phyloP scores from a whole-genome alignment of 345 rosid species.

The Raphanus raphanistrum region DNA sequence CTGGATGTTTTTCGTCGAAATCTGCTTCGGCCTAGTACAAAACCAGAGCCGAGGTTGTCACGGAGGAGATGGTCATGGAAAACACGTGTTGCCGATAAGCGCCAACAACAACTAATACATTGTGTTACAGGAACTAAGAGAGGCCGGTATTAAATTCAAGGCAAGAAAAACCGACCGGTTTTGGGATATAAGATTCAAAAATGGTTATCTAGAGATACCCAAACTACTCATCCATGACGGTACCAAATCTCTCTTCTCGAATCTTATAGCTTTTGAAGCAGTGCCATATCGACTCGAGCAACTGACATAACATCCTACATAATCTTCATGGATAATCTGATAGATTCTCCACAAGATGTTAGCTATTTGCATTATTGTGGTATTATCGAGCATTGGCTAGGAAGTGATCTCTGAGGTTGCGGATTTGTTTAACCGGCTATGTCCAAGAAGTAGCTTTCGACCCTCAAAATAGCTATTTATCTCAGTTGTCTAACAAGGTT shows the following conservation, averaged over 20 bases:
- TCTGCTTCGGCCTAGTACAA: neutral
- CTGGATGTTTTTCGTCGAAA: conserved; percentile 3
- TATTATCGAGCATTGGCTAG: conserved; percentile 89
- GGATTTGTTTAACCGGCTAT: conserved; percentile 69
- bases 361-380: conserved; percentile 71
- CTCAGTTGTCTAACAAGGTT: conserved; percentile 57
- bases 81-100: conserved; percentile 63
- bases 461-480: conserved; percentile 60
- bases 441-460: conserved; percentile 85
- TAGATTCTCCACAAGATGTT: conserved; percentile 70
- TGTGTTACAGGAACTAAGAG: conserved; percentile 71
- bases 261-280: conserved; percentile 82
- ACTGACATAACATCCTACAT: conserved; percentile 76
- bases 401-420: conserved; percentile 79
- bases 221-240: conserved; percentile 83
- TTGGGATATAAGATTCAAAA: conserved; percentile 74
- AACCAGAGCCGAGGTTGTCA: conserved; percentile 38
- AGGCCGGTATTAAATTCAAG: conserved; percentile 71
- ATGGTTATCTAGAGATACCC: conserved; percentile 72
- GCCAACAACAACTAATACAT: conserved; percentile 73
- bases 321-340: conserved; percentile 85
- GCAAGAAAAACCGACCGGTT: conserved; percentile 74
- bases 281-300: conserved; percentile 75
- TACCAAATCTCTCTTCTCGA: conserved; percentile 80
- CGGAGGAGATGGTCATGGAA: conserved; percentile 52